These are phyloP conservation scores for Geranium incanum DNA, from an alignment of 441 rosid genomes.

Conservation along the genomic window DNA sequence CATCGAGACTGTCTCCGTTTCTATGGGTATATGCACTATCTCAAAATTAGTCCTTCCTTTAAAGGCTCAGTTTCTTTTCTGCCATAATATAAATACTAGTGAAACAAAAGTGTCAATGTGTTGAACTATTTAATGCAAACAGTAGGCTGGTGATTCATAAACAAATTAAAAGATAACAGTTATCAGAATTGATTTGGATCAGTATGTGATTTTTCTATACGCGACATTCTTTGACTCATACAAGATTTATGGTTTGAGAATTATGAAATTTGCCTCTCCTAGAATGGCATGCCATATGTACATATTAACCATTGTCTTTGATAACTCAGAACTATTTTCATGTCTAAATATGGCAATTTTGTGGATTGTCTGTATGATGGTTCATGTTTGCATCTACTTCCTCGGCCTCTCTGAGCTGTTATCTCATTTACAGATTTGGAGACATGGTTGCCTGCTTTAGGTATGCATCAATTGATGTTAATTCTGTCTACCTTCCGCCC, in stretches of 20 bases:
- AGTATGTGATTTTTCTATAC: too few relatives aligned
- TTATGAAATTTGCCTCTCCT: too few relatives aligned
- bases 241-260: too few relatives aligned
- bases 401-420: constrained; percentile 1
- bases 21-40: constrained; percentile 63
- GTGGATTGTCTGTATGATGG: too few relatives aligned
- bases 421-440: constrained; percentile 59
- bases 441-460: constrained; percentile 97
- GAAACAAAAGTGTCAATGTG: neutral
- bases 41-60: neutral
- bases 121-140: neutral
- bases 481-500: constrained; percentile 88
- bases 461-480: constrained; percentile 81
- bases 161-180: neutral
- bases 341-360: too few relatives aligned
- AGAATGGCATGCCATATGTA: too few relatives aligned
- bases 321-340: too few relatives aligned
- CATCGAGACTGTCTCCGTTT: constrained; percentile 99
- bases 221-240: too few relatives aligned
- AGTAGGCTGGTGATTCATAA: neutral
- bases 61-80: neutral
- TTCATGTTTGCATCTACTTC: neutral
- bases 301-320: too few relatives aligned
- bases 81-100: neutral
- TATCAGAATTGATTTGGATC: too few relatives aligned